Conservation (phyloP, 208 protist genomes). For the Trypanosoma platydactyli region DNA sequence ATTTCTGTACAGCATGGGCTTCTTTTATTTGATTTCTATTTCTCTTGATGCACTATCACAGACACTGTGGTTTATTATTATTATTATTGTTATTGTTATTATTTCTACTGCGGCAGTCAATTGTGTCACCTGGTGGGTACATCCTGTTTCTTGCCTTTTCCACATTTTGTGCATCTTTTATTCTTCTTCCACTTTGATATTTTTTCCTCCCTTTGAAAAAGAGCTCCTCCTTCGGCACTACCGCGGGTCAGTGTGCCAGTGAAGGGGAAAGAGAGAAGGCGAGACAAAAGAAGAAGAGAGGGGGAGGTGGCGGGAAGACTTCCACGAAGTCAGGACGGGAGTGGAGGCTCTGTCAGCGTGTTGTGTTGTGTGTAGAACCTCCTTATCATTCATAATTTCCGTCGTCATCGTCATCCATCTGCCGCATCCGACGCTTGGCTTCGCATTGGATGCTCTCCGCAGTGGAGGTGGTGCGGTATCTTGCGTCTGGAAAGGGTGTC, state of each 20-base stretch:
- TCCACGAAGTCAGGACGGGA: too few species aligned
- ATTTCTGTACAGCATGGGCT: conserved; percentile 64
- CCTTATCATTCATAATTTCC: not conserved
- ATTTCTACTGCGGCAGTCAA: not conserved
- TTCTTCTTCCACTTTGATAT: not conserved
- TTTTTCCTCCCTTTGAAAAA: too few species aligned
- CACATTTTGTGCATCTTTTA: not conserved
- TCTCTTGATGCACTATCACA: too few species aligned
- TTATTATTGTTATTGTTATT: conserved; percentile 10
- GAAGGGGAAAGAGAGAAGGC: not conserved
- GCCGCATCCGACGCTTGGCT: not conserved
- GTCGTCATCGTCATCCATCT: not conserved
- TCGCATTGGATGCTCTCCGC: conserved; percentile 34
- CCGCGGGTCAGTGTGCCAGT: too few species aligned
- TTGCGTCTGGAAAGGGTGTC: conserved; percentile 41
- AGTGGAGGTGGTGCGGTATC: conserved; percentile 37
- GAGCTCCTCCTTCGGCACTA: too few species aligned
- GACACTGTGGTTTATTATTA: conserved; percentile 3
- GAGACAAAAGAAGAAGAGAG: conserved; percentile 2
- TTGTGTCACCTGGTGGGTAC: not conserved
- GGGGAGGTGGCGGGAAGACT: not conserved
- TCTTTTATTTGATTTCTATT: conserved; percentile 13
- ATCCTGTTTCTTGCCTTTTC: not conserved
- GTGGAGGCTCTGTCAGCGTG: too few species aligned
- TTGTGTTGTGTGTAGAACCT: not conserved